These are phyloP conservation scores for Monascus ruber DNA, from an alignment of 2,329 filamentous ascomycete genomes.

Conservation along the genomic window DNA sequence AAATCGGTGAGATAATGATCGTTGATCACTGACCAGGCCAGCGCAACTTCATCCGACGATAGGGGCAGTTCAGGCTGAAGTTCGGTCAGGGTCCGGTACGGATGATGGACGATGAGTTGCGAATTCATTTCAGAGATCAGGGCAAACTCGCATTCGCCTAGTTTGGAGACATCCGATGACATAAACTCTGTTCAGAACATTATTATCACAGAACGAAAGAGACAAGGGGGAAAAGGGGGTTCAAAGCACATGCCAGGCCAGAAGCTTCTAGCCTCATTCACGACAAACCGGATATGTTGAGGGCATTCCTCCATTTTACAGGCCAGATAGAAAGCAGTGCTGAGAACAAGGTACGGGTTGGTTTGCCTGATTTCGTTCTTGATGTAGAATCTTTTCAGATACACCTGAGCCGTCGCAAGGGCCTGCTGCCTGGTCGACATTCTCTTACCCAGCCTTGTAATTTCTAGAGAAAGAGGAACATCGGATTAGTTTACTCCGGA, in stretches of 20 bases:
- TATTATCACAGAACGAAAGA: constrained; percentile 1
- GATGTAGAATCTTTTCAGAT: constrained; percentile 86
- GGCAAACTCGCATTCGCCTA: constrained; percentile 89
- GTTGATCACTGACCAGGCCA: constrained; percentile 77
- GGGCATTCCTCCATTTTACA: constrained; percentile 98
- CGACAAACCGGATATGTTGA: constrained; percentile 86
- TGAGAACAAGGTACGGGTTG: constrained; percentile 83
- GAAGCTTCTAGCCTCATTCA: constrained; percentile 71
- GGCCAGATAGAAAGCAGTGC: constrained; percentile 88
- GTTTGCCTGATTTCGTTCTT: constrained; percentile 84
- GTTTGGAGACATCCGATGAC: constrained; percentile 63
- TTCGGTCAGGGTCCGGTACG: constrained; percentile 68
- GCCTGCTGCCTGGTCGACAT: constrained; percentile 81
- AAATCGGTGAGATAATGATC: constrained; percentile 88
- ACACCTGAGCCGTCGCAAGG: constrained; percentile 86
- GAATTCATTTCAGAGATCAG: constrained; percentile 86
- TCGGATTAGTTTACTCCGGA: neutral
- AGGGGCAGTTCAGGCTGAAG: constrained; percentile 60
- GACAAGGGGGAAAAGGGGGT: constrained; percentile 1
- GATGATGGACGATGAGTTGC: constrained; percentile 81
- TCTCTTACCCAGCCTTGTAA: constrained; percentile 72
- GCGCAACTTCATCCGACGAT: constrained; percentile 62
- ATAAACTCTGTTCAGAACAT: constrained; percentile 47
- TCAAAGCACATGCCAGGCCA: constrained; percentile 53
- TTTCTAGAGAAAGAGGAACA: constrained; percentile 41